Evolutionary conservation across 805 yeast genomes (phyloP), one percentile per base, ranked within the genome.

Genomic region (Metschnikowia matae): DNA sequence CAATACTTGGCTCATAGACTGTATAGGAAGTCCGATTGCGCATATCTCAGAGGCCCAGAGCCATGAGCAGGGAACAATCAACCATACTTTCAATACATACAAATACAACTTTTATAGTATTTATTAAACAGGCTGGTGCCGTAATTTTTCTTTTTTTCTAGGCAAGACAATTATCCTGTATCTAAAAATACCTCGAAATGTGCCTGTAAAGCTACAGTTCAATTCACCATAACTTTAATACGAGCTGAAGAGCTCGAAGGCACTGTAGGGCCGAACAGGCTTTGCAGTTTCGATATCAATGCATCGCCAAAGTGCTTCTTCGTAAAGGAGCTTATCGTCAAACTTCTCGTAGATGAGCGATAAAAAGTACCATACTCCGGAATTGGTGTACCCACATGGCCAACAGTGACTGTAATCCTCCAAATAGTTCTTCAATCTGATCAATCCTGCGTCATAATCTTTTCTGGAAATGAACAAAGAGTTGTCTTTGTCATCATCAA

Each of bases 311-410:
- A 87, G 68, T 7, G 84, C 71, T 23, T 70, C 61, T 31, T 77
- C 77, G 53, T 79, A 73, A 18, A 71, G 66, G 10, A 65, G 53
- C 52, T 75, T 75, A 52, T 84, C 87, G 41, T 79, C 82, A 44
- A 78, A 67, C 23, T 62, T 69, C 54, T 84, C 90, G 62, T 85
- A 85, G 20, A 87, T 75, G 55, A 74, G 66, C 1, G 89, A 79
- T 50, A 87, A 69, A 49, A 78, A 77, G 78, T 81, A 84, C 86
- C 91, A 85, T 11, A 85, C 74, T 63, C 89, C 96, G 2, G 74
- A 55, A 44, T 60, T 60, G 54, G 73, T 76, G 55, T 59, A 58
- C 6, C 75, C 78, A 46, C 58, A 61, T 33, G 77, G 78, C 69
- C 75, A 69, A 47, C 70, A 61, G 34, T 65, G 61, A 11, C 73